Evolutionary conservation across 108 stramenopile species (phyloP).

Genomic region (Cyclotella cryptica): DNA sequence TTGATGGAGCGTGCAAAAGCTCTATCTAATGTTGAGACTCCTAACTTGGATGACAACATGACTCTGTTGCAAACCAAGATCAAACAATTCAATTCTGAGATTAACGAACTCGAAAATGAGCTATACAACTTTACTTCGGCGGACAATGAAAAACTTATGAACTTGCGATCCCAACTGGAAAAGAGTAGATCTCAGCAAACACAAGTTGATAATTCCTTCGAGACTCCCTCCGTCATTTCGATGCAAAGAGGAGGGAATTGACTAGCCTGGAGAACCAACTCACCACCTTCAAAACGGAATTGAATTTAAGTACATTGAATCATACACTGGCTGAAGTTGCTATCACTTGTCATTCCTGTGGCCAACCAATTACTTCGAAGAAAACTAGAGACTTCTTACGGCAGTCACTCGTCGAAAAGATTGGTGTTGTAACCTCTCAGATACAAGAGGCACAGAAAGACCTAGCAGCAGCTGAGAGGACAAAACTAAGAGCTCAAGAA

Average conservation of each 20-base stretch:
- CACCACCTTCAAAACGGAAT: slow-evolving; percentile 51
- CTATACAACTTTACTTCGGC: slow-evolving; percentile 9
- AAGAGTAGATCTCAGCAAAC: slow-evolving; percentile 5
- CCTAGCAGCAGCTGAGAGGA: not conserved
- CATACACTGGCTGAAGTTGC: slow-evolving; percentile 32
- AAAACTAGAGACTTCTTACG: slow-evolving; percentile 13
- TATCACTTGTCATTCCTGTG: slow-evolving; percentile 66
- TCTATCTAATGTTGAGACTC: not conserved
- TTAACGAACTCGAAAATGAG: slow-evolving; percentile 29
- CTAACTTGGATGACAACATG: slow-evolving; percentile 19
- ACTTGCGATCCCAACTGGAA: slow-evolving; percentile 28
- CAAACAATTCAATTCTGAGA: slow-evolving; percentile 24
- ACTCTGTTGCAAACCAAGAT: slow-evolving; percentile 30
- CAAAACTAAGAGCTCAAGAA: slow-evolving; percentile 10
- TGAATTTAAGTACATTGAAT: slow-evolving; percentile 49
- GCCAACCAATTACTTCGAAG: slow-evolving; percentile 55
- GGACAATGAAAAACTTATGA: slow-evolving; percentile 23
- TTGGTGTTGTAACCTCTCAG: slow-evolving; percentile 13
- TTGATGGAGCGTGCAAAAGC: not conserved
- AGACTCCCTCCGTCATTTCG: slow-evolving; percentile 25
- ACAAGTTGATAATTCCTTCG: slow-evolving; percentile 14
- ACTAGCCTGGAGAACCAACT: slow-evolving; percentile 41
- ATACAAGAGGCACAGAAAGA: slow-evolving; percentile 17
- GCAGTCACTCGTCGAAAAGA: slow-evolving; percentile 9
- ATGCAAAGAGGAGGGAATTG: slow-evolving; percentile 36